Evolutionary conservation across 75 land plant genomes (phyloP), one percentile per base, ranked within the genome.

Genomic region (Cryptomeria japonica): DNA sequence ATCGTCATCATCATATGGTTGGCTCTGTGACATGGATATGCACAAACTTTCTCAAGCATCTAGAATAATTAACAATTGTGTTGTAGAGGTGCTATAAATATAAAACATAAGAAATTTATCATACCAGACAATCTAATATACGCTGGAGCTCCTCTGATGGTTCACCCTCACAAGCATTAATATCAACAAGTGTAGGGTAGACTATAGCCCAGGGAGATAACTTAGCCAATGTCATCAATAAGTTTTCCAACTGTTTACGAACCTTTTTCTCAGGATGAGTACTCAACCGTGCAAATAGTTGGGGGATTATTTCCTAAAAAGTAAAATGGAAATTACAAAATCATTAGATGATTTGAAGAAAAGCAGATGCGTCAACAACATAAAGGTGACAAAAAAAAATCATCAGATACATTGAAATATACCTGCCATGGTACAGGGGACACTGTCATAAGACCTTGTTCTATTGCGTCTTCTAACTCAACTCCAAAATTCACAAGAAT

Each of bases 401-500:
- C 36, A 85, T 83, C 39, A 47, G 34, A 36, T 28, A 16, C 32
- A 85, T 38, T 34, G 51, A 46, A n/a, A 46, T 32, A 53, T 85
- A 98, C 99, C 99, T 98, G 99, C 99, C 99, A 98, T 72, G 99
- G 93, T 39, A 90, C 87, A 77, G 94, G 90, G 51, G 99, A 93
- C 87, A 96, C 93, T 36, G 92, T 85, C 75, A 92, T 85, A 83
- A 98, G 92, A 85, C 93, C 96, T 51, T 92, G 86, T 89, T 93
- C 91, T 85, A 98, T 89, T 19, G 92, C 88, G 72, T 98, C 97
- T 87, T 91, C 93, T 47, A 98, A 87, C 93, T 98, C 99, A 55
- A 92, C 94, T n/a, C 99, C 99, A 92, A 93, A 97, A 86, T 96
- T 96, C 7, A 93, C 92, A 87, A 98, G 93, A 76, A 97, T 97